Conservation (phyloP, 345 rosid species). For the Abelmoschus esculentus region DNA sequence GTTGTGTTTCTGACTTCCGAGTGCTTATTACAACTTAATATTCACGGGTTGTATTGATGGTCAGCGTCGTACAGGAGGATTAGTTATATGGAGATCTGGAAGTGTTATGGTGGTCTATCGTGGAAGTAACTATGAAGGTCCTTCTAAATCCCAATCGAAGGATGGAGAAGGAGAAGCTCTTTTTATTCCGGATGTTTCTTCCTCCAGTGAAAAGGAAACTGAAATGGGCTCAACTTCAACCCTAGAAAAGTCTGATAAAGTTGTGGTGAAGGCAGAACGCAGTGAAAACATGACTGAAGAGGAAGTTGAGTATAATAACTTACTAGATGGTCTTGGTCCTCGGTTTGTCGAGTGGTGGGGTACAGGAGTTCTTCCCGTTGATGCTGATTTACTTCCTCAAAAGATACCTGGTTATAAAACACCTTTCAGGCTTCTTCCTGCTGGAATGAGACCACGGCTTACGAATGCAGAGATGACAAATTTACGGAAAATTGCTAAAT, state of each 20-base stretch:
- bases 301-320: conserved; percentile 63
- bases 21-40: background rate
- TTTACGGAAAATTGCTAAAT: conserved; percentile 78
- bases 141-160: conserved; percentile 35
- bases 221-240: conserved; percentile 22
- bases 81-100: conserved; percentile 96
- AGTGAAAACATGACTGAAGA: conserved; percentile 56
- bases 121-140: conserved; percentile 70
- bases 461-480: conserved; percentile 96
- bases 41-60: conserved; percentile 34
- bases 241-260: conserved; percentile 32
- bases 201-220: conserved; percentile 30
- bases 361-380: conserved; percentile 89
- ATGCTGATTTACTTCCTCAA: conserved; percentile 87
- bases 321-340: conserved; percentile 86
- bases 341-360: conserved; percentile 99
- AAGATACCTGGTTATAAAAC: conserved; percentile 78
- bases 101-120: conserved; percentile 94
- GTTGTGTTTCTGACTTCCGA: background rate
- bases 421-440: conserved; percentile 96
- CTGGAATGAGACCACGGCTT: conserved; percentile 82
- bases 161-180: conserved; percentile 40
- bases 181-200: conserved; percentile 69
- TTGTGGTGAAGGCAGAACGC: conserved; percentile 22
- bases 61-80: conserved; percentile 96